Percentiles rank a stretch among this genome's conserved stretches.
Conservation (phyloP, 108 stramenopile species). For the Cyclotella atomus region DNA sequence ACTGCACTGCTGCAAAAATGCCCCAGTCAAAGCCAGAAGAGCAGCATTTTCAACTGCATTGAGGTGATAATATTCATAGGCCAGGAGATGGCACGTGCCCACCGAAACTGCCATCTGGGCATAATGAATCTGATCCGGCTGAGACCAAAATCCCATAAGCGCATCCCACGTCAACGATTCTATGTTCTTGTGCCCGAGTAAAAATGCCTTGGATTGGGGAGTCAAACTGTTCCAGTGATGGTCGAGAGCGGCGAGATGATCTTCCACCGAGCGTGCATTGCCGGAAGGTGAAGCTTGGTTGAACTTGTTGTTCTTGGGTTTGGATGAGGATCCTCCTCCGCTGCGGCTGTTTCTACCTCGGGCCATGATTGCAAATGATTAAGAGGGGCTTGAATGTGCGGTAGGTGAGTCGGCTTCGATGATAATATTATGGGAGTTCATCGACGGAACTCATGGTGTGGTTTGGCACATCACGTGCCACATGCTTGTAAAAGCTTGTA, state of each 20-base stretch:
- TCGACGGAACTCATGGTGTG: no score
- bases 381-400: no score
- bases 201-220: not conserved
- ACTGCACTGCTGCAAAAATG: slow-evolving; percentile 8
- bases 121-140: not conserved
- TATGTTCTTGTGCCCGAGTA: not conserved
- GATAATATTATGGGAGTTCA: no score
- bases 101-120: not conserved
- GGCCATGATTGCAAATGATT: not conserved
- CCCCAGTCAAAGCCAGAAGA: not conserved
- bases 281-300: not conserved
- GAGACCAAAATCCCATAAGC: slow-evolving; percentile 5
- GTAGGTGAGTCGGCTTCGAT: no score
- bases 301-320: not conserved
- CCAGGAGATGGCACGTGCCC: slow-evolving; percentile 7
- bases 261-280: not conserved
- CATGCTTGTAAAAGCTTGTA: no score
- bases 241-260: not conserved
- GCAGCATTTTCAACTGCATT: not conserved
- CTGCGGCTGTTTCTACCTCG: not conserved
- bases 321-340: not conserved
- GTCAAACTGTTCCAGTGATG: slow-evolving; percentile 10
- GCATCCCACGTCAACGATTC: not conserved
- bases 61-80: slow-evolving; percentile 2
- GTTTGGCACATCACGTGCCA: no score